Conservation (phyloP, 306 rosid genomes). For the Trifolium pratense region DNA sequence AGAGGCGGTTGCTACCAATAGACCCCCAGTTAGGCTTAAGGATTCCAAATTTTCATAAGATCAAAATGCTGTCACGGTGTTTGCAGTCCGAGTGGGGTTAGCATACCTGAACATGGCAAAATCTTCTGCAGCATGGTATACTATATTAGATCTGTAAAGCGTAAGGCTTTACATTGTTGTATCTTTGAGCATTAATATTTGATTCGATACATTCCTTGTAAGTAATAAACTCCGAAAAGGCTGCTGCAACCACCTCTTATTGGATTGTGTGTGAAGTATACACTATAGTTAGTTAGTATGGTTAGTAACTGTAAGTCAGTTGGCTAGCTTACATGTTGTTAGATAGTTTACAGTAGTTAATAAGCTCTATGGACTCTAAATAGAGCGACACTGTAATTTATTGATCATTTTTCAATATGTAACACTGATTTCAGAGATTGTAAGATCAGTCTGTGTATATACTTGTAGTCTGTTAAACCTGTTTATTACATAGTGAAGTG, state of each 20-base stretch:
- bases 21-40: conserved; percentile 59
- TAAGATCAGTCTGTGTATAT: too few relatives aligned
- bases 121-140: conserved; percentile 61
- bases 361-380: not conserved
- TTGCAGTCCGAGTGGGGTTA: conserved; percentile 71
- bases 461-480: too few relatives aligned
- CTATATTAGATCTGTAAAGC: conserved; percentile 69
- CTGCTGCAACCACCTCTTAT: not conserved
- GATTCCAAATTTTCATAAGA: conserved; percentile 51
- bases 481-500: too few relatives aligned
- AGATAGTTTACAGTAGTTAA: not conserved
- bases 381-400: not conserved
- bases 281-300: not conserved
- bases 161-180: conserved; percentile 43
- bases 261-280: not conserved
- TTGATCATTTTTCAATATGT: not conserved
- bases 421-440: too few relatives aligned
- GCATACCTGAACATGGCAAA: conserved; percentile 65
- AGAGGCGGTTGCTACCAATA: conserved; percentile 62
- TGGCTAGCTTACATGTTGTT: not conserved
- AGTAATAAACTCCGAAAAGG: not conserved
- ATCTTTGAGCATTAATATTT: conserved; percentile 26
- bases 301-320: not conserved
- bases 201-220: conserved; percentile 15
- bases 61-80: conserved; percentile 53